Base-by-base conservation (phyloP, 257 asterid species). In the Primulina eburnea region DNA sequence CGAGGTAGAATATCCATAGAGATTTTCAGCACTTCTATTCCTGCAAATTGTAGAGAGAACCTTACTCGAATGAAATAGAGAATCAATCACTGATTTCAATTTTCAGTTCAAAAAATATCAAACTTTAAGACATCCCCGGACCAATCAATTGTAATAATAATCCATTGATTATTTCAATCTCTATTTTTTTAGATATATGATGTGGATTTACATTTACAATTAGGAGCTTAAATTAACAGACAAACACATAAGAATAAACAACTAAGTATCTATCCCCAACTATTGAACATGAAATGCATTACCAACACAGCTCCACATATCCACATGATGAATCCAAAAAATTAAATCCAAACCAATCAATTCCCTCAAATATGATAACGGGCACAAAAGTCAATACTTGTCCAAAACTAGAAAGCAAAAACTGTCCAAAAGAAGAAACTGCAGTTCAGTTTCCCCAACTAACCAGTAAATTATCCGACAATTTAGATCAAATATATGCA, bases 21-120 rank as follows among this genome's bases (percentile, higher is more conserved):
- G 81, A 24, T 73, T 75, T 66, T 89, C 99, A 17, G 99, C 99
- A 72, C 78, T 85, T 76, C 69, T 78, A 74, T 93, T 90, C 99
- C 99, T 92, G 84, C 75, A 79, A 33, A 71, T 32, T 58, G 58
- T 21, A 55, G 62, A 70, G 21, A 65, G 4, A 29, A 53, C 8
- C 7, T 24, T 65, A 26, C 68, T 30, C 0, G 47, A 24, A 40
- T 52, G 14, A 69, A 26, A 6, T 47, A 1, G 59, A 43, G 5
- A 47, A 47, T 4, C 16, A 16, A 47, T 47, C 18, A 47, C 0
- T 47, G 56, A 47, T 43, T 43, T 12, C 53, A 43, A 16, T 47
- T 47, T 47, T 47, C 0, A 2, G 18, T 47, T 4, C 56, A 16
- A 43, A 43, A 5, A 43, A 43, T 12, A 43, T 10, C n/a, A 43